Evolutionary conservation across 2,329 filamentous ascomycete genomes (phyloP), one percentile per base, ranked within the genome.

Genomic region (Colletotrichum shisoi): DNA sequence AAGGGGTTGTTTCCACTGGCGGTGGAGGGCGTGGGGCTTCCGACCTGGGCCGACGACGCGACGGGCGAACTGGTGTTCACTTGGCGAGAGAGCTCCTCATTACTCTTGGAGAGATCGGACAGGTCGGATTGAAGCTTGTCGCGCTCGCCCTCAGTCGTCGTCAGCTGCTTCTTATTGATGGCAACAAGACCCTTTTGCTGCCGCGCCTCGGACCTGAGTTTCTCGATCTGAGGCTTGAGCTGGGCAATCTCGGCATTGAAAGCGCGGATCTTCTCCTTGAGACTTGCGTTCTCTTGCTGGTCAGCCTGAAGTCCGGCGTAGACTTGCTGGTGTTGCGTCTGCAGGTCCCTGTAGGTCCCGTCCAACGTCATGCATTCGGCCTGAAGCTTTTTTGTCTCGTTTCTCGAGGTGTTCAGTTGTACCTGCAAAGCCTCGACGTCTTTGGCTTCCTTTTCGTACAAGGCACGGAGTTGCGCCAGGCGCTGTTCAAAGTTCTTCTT

Each of bases 151-250:
- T 99, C 95, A 64, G 91, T 92, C 0, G 94, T 97, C 42, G 90
- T 87, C 68, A 98, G 83, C 79, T 99, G 95, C 81, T 99, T 99
- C 84, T 96, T 98, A 81, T 97, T 97, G 80, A 99, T 99, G 49
- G 95, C 94, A 37, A 96, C 94, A 71, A 98, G 84, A 19, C 95
- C 95, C 81, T 96, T 98, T 75, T 98, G 94, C 77, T 98, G 95
- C 48, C 95, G 89, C 31, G 93, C 93, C 72, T 97, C 93, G 13
- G 91, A 92, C 76, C 91, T 93, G 73, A 96, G 85, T 82, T 97
- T 98, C 77, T 99, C 95, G 59, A 99, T 88, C 71, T 94, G 90
- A 39, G 94, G 93, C 77, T 93, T 96, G 46, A 98, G 81, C 77
- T 93, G 90, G 19, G 87, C 85, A 72, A 97, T 89, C 77, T 96